These are phyloP conservation scores for Sporobolomyces pararoseus DNA, from an alignment of 768 basidiomycete genomes.

Conservation along the genomic window DNA sequence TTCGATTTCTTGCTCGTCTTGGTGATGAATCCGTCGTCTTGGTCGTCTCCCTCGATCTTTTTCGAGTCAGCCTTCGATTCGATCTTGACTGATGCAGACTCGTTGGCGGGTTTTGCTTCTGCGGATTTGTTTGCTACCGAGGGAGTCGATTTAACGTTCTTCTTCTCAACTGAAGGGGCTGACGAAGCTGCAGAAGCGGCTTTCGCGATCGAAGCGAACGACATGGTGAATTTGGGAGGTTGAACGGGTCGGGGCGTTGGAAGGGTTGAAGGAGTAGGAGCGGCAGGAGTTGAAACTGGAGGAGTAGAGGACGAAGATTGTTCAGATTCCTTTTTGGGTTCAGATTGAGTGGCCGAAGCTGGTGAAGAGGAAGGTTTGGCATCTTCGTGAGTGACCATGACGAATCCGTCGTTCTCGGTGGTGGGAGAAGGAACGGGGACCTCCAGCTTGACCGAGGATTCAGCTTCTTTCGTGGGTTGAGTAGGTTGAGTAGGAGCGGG, in stretches of 20 bases:
- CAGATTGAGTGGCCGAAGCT: not conserved
- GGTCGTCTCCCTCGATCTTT: not conserved
- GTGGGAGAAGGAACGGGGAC: not conserved
- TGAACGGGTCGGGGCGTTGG: not conserved
- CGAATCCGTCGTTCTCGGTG: conserved; percentile 21
- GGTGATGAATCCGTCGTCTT: conserved; percentile 25
- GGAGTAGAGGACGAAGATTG: not conserved
- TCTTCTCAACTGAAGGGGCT: not conserved
- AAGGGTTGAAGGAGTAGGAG: not conserved
- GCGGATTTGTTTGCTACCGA: not conserved
- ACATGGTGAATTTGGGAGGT: conserved; percentile 14
- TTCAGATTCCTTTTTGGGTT: not conserved
- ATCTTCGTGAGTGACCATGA: conserved; percentile 25
- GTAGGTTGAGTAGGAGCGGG: not conserved
- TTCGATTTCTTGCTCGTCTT: conserved; percentile 22
- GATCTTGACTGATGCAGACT: not conserved
- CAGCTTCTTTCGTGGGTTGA: not conserved
- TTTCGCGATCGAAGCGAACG: conserved; percentile 34
- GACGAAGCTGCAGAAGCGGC: not conserved
- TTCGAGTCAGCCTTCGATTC: not conserved
- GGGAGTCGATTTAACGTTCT: not conserved
- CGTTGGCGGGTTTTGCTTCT: not conserved
- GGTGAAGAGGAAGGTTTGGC: not conserved
- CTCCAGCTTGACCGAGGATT: not conserved
- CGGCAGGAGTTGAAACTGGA: not conserved